These are phyloP conservation scores for Amanita rubescens DNA, from an alignment of 768 basidiomycete species.

Conservation along the genomic window DNA sequence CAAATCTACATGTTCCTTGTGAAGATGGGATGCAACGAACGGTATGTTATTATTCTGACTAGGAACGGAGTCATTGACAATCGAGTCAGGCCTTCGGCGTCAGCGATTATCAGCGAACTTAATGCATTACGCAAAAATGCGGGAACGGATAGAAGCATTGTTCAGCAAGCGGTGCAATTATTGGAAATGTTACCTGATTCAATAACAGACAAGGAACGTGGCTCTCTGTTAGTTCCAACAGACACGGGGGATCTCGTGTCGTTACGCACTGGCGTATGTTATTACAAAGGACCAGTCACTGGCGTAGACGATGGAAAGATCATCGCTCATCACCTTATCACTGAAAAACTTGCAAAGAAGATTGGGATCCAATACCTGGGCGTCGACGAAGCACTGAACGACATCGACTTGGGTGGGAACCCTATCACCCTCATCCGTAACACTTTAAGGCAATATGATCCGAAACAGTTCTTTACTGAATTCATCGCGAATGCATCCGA, in stretches of 20 bases:
- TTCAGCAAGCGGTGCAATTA: slow-evolving; percentile 20
- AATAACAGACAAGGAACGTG: slow-evolving; percentile 17
- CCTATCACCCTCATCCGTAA: slow-evolving; percentile 35
- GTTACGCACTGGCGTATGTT: slow-evolving; percentile 26
- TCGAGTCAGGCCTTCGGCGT: slow-evolving; percentile 22
- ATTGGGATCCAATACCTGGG: slow-evolving; percentile 28
- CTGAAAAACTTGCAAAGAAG: slow-evolving; percentile 21
- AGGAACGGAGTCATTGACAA: not conserved
- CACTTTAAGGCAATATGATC: slow-evolving; percentile 33
- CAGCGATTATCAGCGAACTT: slow-evolving; percentile 21
- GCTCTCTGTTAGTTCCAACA: slow-evolving; percentile 30
- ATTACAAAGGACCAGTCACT: slow-evolving; percentile 33
- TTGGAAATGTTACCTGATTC: slow-evolving; percentile 21
- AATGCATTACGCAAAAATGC: slow-evolving; percentile 11
- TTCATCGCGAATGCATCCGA: slow-evolving; percentile 50
- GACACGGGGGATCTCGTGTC: slow-evolving; percentile 18
- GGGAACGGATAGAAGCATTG: slow-evolving; percentile 6
- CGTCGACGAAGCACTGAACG: slow-evolving; percentile 22
- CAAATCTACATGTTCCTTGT: slow-evolving; percentile 18
- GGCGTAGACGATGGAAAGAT: slow-evolving; percentile 8
- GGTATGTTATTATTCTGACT: slow-evolving; percentile 15
- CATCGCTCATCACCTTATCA: slow-evolving; percentile 25
- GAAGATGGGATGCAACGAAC: slow-evolving; percentile 31
- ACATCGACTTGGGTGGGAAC: slow-evolving; percentile 36
- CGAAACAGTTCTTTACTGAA: slow-evolving; percentile 37